Conservation (phyloP, 192 early-diverging fungal genomes). For the Geranomyces michiganensis region DNA sequence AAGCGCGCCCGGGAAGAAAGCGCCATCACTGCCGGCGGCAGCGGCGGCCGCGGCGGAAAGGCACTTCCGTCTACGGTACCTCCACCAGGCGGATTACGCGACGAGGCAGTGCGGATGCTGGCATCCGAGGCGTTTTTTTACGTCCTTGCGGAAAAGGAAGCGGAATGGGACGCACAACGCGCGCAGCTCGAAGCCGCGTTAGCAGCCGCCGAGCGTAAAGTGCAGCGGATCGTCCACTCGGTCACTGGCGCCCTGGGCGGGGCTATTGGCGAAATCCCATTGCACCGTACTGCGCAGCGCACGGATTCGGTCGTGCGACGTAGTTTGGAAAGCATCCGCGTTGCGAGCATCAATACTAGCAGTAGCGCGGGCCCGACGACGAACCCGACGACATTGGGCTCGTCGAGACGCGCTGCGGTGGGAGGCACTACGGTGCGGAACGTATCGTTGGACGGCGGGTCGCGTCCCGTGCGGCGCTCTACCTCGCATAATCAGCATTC, state of each 20-base stretch:
- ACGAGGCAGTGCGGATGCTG: slow-evolving; percentile 27
- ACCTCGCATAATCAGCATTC: too few species aligned
- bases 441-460: too few species aligned
- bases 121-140: slow-evolving; percentile 19
- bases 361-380: too few species aligned
- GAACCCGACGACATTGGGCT: too few species aligned
- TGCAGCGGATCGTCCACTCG: slow-evolving; percentile 15
- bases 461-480: too few species aligned
- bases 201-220: slow-evolving; percentile 23
- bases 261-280: slow-evolving; percentile 14
- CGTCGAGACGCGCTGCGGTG: too few species aligned
- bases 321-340: background rate
- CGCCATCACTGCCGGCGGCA: too few species aligned
- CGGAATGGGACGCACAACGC: slow-evolving; percentile 24
- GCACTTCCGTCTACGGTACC: background rate
- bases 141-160: slow-evolving; percentile 27
- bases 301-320: slow-evolving; percentile 12
- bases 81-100: too few species aligned
- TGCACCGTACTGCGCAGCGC: slow-evolving; percentile 11
- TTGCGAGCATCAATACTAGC: too few species aligned
- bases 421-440: too few species aligned
- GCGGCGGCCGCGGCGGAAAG: background rate
- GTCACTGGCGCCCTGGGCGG: slow-evolving; percentile 24
- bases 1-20: background rate
- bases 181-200: slow-evolving; percentile 20